Base-by-base conservation (phyloP, 2,329 filamentous ascomycete genomes). In the Scedosporium aurantiacum region DNA sequence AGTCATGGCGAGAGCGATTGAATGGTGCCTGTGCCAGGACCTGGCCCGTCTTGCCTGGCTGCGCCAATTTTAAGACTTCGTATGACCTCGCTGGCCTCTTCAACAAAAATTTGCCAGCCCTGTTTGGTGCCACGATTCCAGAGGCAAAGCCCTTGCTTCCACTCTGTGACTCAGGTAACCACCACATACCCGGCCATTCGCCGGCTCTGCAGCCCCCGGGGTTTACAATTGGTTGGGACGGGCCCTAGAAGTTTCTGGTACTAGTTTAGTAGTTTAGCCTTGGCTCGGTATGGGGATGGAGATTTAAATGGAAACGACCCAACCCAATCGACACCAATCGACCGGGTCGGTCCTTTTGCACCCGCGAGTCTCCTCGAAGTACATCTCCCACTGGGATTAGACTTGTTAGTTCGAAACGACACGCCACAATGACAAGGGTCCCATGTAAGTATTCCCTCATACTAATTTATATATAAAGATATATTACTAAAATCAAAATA, bases 51-150 rank as follows among this genome's bases (percentile, higher is more conserved):
- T 37, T 37, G 43, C 8, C 43, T 45, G 16, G n/a, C n/a, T 47
- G n/a, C 43, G 43, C 43, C 43, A 47, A 21, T 47, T 47, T 47
- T 21, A 47, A 47, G 4, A 47, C 8, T 37, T 37, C 32, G 32
- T 47, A 47, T 47, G 43, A 47, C 43, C 43, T 18, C 16, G 16
- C 16, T 47, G 43, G 12, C 10, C 55, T 32, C 25, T 32, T 16
- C n/a, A 37, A 57, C 16, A 25, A 58, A 58, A 58, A 21, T 40
- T 57, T 37, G 45, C 59, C 21, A 23, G 50, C 59, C 32, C 27
- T 60, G 37, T 45, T 21, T 61, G 59, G 59, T 61, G 59, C 59
- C 59, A 61, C 59, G 59, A 61, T 10, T 45, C 50, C 54, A 55
- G 7, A 57, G 52, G 5, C 52, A 28, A 14, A 54, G 23, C 10